A percentile compares a stretch with the other conserved stretches of the same genome.
These are phyloP conservation scores for Podila clonocystis DNA, from an alignment of 192 early-diverging fungal genomes.

Conservation along the genomic window DNA sequence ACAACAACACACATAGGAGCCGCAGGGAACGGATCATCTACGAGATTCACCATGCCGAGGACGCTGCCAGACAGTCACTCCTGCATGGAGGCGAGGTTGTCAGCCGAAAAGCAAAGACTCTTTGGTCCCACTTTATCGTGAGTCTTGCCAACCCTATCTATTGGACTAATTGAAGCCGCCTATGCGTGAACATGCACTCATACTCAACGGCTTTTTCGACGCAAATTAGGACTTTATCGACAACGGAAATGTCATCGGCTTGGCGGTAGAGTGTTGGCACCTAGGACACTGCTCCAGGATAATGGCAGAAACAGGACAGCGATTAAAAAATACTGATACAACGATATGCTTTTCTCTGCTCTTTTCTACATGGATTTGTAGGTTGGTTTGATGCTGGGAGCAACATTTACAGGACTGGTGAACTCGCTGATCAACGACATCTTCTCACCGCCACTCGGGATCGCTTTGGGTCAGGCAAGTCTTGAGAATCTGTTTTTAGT, in stretches of 20 bases:
- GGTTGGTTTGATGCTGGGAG: slow-evolving; percentile 40
- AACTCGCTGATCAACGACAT: slow-evolving; percentile 40
- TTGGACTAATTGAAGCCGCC: too few species aligned
- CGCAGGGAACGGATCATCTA: slow-evolving; percentile 28
- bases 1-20: not conserved
- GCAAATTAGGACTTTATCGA: slow-evolving; percentile 40
- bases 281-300: not conserved
- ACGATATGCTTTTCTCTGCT: not conserved
- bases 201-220: too few species aligned
- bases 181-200: not conserved
- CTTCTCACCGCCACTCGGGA: slow-evolving; percentile 34
- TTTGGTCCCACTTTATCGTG: slow-evolving; percentile 37
- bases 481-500: slow-evolving; percentile 40
- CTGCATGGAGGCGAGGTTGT: slow-evolving; percentile 25
- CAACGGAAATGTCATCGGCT: slow-evolving; percentile 41
- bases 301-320: not conserved
- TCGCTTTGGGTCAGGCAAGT: slow-evolving; percentile 29
- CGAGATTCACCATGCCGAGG: slow-evolving; percentile 30
- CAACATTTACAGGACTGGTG: slow-evolving; percentile 24
- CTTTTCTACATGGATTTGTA: not conserved
- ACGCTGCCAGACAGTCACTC: slow-evolving; percentile 20
- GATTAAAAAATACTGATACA: not conserved
- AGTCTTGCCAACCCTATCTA: not conserved
- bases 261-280: slow-evolving; percentile 14
- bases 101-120: slow-evolving; percentile 11